These are phyloP conservation scores for sunflower (Helianthus annuus) DNA, from an alignment of 129 eudicot species.

Conservation along the genomic window DNA sequence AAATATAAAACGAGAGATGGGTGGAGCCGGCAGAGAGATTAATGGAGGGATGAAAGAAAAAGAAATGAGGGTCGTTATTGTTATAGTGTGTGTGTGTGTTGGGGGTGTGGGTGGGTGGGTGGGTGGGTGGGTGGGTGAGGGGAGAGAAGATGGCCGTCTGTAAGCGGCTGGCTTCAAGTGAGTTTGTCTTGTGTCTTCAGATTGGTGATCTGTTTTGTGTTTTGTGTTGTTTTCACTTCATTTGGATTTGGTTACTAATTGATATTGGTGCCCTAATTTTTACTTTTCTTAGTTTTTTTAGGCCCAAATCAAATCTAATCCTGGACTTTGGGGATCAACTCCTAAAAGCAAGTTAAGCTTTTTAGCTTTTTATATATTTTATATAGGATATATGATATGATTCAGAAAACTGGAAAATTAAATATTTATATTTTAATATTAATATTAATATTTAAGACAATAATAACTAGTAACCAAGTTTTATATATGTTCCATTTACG, in stretches of 20 bases:
- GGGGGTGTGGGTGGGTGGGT: background rate
- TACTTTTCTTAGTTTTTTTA: background rate
- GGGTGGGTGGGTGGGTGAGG: slow-evolving; percentile 3
- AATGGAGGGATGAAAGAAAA: slow-evolving; percentile 2
- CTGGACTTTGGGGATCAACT: slow-evolving; percentile 27
- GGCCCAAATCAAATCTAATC: slow-evolving; percentile 23
- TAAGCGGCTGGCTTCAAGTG: slow-evolving; percentile 32
- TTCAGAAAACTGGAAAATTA: no score
- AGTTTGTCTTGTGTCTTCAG: background rate
- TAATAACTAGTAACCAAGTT: background rate
- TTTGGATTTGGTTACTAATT: slow-evolving; percentile 15
- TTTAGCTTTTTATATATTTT: no score
- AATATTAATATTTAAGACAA: no score
- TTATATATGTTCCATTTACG: background rate
- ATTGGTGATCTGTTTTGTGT: slow-evolving; percentile 36
- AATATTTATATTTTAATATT: no score
- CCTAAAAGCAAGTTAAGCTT: background rate
- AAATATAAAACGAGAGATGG: background rate
- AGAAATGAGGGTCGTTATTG: background rate
- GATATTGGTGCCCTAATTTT: slow-evolving; percentile 37
- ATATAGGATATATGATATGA: no score
- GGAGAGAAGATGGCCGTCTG: slow-evolving; percentile 36
- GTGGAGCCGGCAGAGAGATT: slow-evolving; percentile 35
- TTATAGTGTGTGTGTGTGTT: background rate
- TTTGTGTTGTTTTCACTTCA: slow-evolving; percentile 28